Base-by-base conservation (phyloP, 441 rosid species). In the Adansonia grandidieri region DNA sequence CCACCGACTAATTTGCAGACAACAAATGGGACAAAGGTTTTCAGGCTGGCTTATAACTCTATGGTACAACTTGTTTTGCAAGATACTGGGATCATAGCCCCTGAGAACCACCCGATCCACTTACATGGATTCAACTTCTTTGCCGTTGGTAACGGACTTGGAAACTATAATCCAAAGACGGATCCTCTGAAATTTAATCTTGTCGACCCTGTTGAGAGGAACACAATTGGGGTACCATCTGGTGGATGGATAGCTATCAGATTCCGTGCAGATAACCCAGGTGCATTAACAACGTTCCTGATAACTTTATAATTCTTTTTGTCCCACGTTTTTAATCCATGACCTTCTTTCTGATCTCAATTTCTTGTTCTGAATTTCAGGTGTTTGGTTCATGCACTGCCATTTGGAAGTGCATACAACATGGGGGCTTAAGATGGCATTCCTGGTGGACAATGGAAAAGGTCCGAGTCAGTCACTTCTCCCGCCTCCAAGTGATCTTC, bases 351-450 rank as follows among this genome's bases (percentile, higher is more conserved):
- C n/a, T 7, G 6, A 65, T 65, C 45, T 32, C 37, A 9, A 63
- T 50, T 51, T 53, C 3, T 11, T 32, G 20, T 17, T 3, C 37
- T 56, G 57, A 53, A 70, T 24, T 32, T 80, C 82, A 91, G 93
- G 92, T 53, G 90, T 88, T 22, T 91, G 95, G 95, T 87, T 91
- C 68, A 9, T 91, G 86, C 93, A 91, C 74, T 91, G 95, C 70
- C 95, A 91, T 85, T 77, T 91, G 76, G 99, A 96, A 85, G 88
- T 92, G 76, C 97, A 92, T 83, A 91, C 99, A 44, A 89, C 97
- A 58, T 96, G 97, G 99, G 99, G 99, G 42, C 87, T 95, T 15
- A 91, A 91, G 85, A 96, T 93, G 99, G 98, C 97, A 20, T 96
- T 96, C 82, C 78, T 93, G 86, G 99, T 96, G 80, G 97, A 93